Evolutionary conservation across 2,329 filamentous ascomycete genomes (phyloP), one percentile per base, ranked within the genome.

Genomic region (Fusarium humuli): DNA sequence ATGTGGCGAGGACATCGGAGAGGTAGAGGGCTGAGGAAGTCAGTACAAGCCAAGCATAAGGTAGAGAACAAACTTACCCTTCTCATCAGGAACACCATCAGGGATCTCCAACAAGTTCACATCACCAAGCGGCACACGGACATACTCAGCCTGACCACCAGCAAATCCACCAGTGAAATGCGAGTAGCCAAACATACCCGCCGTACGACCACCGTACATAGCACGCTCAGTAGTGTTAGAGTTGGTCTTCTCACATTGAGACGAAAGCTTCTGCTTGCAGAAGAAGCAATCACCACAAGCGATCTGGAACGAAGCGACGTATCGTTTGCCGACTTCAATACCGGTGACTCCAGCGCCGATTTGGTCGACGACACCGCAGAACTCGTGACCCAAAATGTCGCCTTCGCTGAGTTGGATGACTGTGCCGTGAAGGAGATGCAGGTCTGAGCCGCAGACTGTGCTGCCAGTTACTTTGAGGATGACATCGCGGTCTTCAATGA

Each of bases 301-400:
- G 76, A 97, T 96, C 79, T 96, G 93, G 83, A 97, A 97, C 12
- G 90, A 92, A 1, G 92, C 93, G 2, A 97, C 94, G 22, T 96
- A 94, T 30, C 94, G 84, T 71, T 89, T 86, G 16, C 90, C 91
- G 10, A 83, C 79, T 64, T 88, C 80, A 49, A 90, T 78, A 5
- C 85, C 85, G 52, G 79, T 86, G 5, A 89, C 84, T 0, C 68
- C 83, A 0, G 86, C 77, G 0, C 91, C 91, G 2, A 90, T 81
- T 49, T 84, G 80, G 34, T 87, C 85, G 5, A 85, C 86, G 22
- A 87, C 76, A 32, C 86, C 86, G 65, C 85, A 87, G 75, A 92
- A 88, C 66, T 88, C 86, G 72, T 88, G 86, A 22, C 91, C 90
- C 0, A 92, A 83, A 41, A 92, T 91, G 76, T 92, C 90, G 29